These are phyloP conservation scores for Podaxis sp. DNA, from an alignment of 768 basidiomycete genomes.

Conservation along the genomic window DNA sequence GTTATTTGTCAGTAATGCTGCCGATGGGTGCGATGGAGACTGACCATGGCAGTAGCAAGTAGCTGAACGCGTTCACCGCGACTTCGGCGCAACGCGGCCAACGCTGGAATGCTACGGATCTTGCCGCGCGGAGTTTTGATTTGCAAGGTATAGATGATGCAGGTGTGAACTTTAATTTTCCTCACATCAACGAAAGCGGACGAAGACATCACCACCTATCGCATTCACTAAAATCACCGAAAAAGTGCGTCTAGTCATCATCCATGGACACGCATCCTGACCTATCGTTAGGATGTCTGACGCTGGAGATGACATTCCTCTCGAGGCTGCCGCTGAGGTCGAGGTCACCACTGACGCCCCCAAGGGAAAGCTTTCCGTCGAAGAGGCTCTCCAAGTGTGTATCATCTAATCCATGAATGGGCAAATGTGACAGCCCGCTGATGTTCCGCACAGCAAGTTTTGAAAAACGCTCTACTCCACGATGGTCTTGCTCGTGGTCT, in stretches of 20 bases:
- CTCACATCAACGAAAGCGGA: conserved; percentile 93
- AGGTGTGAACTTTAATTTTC: conserved; percentile 46
- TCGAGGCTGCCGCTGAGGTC: conserved; percentile 54
- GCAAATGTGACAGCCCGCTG: not conserved
- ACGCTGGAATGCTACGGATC: conserved; percentile 26
- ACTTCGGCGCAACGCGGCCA: conserved; percentile 6
- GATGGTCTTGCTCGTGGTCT: conserved; percentile 98
- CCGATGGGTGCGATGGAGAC: conserved; percentile 6
- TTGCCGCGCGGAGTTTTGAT: conserved; percentile 56
- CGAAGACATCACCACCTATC: conserved; percentile 66
- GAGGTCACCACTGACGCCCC: conserved; percentile 87
- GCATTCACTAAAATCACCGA: conserved; percentile 22
- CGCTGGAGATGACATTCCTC: conserved; percentile 93
- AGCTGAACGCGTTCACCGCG: conserved; percentile 23
- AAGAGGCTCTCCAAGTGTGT: conserved; percentile 85
- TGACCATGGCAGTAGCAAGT: conserved; percentile 25
- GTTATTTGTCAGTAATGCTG: not conserved
- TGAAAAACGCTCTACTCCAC: conserved; percentile 98
- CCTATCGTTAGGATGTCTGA: conserved; percentile 73
- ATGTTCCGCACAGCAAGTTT: conserved; percentile 69
- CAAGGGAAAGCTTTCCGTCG: conserved; percentile 93
- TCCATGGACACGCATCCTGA: conserved; percentile 9
- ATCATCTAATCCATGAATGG: not conserved
- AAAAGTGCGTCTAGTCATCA: conserved; percentile 32
- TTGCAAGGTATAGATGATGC: conserved; percentile 18